Evolutionary conservation across 1,284 basidiomycete genomes (phyloP).

Genomic region (Schizophyllum amplum): DNA sequence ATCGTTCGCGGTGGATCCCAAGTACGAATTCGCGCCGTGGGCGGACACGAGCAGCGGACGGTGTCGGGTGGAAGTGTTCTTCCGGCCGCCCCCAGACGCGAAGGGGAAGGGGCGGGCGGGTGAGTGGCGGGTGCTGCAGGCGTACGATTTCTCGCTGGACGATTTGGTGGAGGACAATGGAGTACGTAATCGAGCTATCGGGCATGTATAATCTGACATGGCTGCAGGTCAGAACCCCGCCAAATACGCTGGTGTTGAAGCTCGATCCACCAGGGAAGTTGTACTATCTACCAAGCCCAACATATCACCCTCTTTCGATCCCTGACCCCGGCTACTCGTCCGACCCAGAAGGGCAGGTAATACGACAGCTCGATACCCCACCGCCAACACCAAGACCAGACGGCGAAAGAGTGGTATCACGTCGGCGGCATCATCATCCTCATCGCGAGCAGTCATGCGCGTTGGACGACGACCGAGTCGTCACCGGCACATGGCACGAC

Average conservation of each 20-base stretch:
- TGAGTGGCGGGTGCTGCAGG: conserved; percentile 56
- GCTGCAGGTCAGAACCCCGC: conserved; percentile 41
- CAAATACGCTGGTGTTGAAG: conserved; percentile 64
- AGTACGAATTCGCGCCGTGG: conserved; percentile 37
- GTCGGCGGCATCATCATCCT: conserved; percentile 25
- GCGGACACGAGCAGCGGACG: conserved; percentile 32
- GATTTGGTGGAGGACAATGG: conserved; percentile 50
- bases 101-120: conserved; percentile 41
- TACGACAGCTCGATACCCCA: neutral
- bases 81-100: conserved; percentile 35
- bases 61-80: conserved; percentile 18
- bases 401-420: conserved; percentile 14
- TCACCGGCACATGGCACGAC: conserved; percentile 56
- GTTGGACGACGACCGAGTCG: conserved; percentile 40
- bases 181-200: conserved; percentile 1
- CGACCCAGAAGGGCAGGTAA: conserved; percentile 43
- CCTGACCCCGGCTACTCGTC: conserved; percentile 50
- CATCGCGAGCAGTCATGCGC: conserved; percentile 5
- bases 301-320: conserved; percentile 15
- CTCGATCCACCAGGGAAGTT: conserved; percentile 49
- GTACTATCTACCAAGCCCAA: conserved; percentile 31
- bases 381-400: neutral
- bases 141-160: conserved; percentile 60
- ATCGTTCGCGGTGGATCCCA: conserved; percentile 48
- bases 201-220: conserved; percentile 10